Percentiles rank a stretch among this genome's conserved stretches.
phyloP scores from a whole-genome alignment of 371 early-diverging fungal genomes.

The Mortierella sp. region DNA sequence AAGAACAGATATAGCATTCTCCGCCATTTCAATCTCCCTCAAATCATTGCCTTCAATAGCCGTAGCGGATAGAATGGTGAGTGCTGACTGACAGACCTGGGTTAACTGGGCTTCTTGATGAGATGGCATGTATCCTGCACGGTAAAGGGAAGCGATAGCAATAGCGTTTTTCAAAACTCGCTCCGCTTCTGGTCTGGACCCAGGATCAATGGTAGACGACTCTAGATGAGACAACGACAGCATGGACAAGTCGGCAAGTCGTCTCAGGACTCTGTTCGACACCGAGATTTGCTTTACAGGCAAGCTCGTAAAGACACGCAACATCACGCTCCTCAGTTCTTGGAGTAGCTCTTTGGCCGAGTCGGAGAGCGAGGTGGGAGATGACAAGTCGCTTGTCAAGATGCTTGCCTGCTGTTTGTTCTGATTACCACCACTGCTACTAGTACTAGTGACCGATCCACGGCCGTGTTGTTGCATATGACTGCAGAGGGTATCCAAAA shows the following conservation, averaged over 20 bases:
- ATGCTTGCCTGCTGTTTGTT: background rate
- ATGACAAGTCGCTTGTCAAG: too few relatives aligned
- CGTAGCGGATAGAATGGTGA: constrained; percentile 10
- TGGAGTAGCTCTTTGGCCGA: constrained; percentile 36
- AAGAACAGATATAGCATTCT: constrained; percentile 41
- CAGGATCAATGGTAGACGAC: constrained; percentile 24
- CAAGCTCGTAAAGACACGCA: constrained; percentile 28
- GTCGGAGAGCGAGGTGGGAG: constrained; percentile 6
- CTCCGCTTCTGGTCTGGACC: background rate
- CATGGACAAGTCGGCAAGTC: constrained; percentile 43
- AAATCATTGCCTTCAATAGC: constrained; percentile 9
- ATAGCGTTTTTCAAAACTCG: constrained; percentile 39
- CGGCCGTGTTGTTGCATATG: constrained; percentile 27
- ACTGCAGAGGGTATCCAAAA: constrained; percentile 47
- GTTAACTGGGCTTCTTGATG: constrained; percentile 37
- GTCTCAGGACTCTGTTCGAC: constrained; percentile 31
- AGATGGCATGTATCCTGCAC: constrained; percentile 37
- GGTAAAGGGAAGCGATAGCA: constrained; percentile 39
- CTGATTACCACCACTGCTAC: background rate
- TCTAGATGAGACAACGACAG: constrained; percentile 47
- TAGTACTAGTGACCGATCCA: background rate
- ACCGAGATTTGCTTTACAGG: constrained; percentile 3
- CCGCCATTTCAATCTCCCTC: constrained; percentile 22
- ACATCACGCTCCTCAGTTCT: constrained; percentile 27
- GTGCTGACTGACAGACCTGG: constrained; percentile 27